These are phyloP conservation scores for Calocybe indica DNA, from an alignment of 768 basidiomycete species.

Conservation along the genomic window DNA sequence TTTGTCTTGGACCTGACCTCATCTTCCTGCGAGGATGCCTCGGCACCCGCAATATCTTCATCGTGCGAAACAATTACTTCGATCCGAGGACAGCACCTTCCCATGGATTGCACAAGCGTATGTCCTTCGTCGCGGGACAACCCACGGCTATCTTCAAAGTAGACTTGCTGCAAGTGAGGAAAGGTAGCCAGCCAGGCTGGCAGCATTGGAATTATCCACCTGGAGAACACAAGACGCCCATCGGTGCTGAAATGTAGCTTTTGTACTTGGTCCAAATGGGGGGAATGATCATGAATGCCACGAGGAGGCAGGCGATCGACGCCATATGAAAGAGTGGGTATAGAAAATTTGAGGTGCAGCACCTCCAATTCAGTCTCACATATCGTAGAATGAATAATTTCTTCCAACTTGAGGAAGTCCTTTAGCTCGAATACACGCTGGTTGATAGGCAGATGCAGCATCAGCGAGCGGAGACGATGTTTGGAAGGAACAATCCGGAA, in stretches of 20 bases:
- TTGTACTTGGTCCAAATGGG: slow-evolving; percentile 3
- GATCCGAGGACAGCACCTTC: slow-evolving; percentile 6
- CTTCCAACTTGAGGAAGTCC: slow-evolving; percentile 12
- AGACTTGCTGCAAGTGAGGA: slow-evolving; percentile 8
- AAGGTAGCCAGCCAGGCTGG: slow-evolving; percentile 16
- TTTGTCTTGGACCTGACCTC: too few species aligned
- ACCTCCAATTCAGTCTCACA: too few species aligned
- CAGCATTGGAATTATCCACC: slow-evolving; percentile 13
- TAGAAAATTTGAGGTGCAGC: too few species aligned
- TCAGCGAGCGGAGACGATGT: slow-evolving; percentile 5
- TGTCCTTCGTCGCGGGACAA: background rate
- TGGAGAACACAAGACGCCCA: slow-evolving; percentile 13
- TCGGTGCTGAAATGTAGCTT: slow-evolving; percentile 13
- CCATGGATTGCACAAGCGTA: slow-evolving; percentile 5
- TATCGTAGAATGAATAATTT: background rate
- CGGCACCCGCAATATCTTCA: background rate
- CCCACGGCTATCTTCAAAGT: slow-evolving; percentile 12
- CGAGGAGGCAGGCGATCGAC: too few species aligned
- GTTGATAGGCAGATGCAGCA: slow-evolving; percentile 13
- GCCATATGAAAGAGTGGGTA: too few species aligned
- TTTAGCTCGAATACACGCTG: slow-evolving; percentile 11
- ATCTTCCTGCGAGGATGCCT: too few species aligned
- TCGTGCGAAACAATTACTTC: slow-evolving; percentile 6
- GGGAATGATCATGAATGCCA: too few species aligned
- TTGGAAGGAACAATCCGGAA: slow-evolving; percentile 10